Base-by-base conservation (phyloP, 805 yeast genomes). In the Suhomyces faveliae region DNA sequence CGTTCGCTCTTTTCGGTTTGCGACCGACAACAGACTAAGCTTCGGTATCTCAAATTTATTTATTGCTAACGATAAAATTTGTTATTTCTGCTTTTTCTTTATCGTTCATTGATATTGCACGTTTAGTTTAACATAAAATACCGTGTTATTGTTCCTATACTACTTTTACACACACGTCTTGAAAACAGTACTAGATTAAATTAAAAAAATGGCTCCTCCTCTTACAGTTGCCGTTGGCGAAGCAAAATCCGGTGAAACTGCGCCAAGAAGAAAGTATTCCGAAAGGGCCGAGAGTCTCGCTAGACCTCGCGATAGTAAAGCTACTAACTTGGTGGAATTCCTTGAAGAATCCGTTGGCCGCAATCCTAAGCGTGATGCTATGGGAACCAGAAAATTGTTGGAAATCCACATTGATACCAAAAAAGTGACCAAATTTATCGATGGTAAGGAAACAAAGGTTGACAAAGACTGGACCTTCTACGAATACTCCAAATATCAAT, bases 391-490 rank as follows among this genome's bases (percentile, higher is more conserved):
- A 74, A 82, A 84, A 49, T 70, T 87, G 50, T 58, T 78, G 42
- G 92, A 89, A 46, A 64, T 87, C 45, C 92, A 89, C 68, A 79
- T 71, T 47, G 97, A 94, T 65, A 77, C 73, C 44, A 90, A 88
- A 69, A 76, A 73, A 60, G 78, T 94, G 50, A 82, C 80, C 51
- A 91, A 89, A 73, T 62, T 79, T 44, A 72, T 94, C 42, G 87
- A 91, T 57, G 98, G 97, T 50, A 78, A 85, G 63, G 80, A 80
- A 47, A 71, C 68, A 23, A 74, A 80, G 55, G 85, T 85, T 43
- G 89, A 87, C 61, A 94, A 94, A 72, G 84, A 84, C 46, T 94
- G 99, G 99, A 70, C 77, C 46, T 92, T 74, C 68, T 94, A 79
- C 64, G 97, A 94, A 70, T 71, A 85, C 61, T 77, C 89, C 7